A percentile compares a stretch with the other conserved stretches of the same genome.
phyloP scores from a whole-genome alignment of 805 yeast genomes.

The Hanseniaspora meyeri region DNA sequence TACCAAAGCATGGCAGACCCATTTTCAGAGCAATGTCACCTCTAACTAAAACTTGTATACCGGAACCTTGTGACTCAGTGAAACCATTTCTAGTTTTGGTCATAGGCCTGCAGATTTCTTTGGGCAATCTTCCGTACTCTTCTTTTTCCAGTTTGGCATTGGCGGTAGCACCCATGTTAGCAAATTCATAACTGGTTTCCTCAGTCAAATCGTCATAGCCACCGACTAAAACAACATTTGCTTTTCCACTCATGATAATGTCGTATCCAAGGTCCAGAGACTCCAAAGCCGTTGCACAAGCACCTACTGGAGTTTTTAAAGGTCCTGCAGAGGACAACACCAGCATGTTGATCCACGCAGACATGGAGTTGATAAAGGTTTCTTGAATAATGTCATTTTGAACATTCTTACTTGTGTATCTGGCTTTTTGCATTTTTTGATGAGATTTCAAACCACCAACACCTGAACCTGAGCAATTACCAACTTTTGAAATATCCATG shows the following conservation, averaged over 20 bases:
- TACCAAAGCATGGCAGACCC: conserved; percentile 88
- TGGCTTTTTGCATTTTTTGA: conserved; percentile 74
- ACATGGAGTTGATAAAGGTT: conserved; percentile 81
- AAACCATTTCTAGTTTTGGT: conserved; percentile 78
- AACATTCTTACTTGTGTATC: conserved; percentile 60
- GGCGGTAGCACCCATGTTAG: conserved; percentile 84
- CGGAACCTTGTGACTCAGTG: conserved; percentile 92
- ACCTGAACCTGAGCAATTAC: conserved; percentile 88
- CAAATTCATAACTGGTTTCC: conserved; percentile 80
- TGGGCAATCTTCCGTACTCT: conserved; percentile 74
- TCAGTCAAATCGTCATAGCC: conserved; percentile 90
- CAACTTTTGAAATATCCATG: conserved; percentile 82
- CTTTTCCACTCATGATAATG: conserved; percentile 68
- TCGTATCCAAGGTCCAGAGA: conserved; percentile 79
- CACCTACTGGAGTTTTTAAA: conserved; percentile 85
- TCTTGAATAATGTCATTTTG: conserved; percentile 83
- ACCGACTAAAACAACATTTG: conserved; percentile 75
- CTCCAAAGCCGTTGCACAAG: conserved; percentile 87
- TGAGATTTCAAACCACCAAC: conserved; percentile 85
- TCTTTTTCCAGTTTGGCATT: conserved; percentile 52
- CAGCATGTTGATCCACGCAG: conserved; percentile 91
- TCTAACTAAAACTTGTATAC: conserved; percentile 76
- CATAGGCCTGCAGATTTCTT: conserved; percentile 85
- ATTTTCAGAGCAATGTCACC: conserved; percentile 72
- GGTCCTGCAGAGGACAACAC: conserved; percentile 80